Conservation (phyloP, 2,329 filamentous ascomycete genomes). For the Coniochaeta sp. region DNA sequence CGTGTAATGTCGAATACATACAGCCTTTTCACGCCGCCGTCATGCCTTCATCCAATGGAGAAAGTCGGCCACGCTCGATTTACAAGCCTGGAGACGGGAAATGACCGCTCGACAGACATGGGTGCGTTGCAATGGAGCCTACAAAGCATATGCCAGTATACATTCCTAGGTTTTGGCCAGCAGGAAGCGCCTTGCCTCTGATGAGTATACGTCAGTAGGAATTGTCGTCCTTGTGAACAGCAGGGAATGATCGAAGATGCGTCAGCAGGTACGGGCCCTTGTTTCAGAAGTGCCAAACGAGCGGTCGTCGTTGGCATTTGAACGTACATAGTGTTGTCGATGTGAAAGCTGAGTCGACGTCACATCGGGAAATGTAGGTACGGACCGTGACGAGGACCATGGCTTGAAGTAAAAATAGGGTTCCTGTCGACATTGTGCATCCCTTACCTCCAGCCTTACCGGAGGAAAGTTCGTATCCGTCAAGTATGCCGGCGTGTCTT, state of each 20-base stretch:
- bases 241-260: background rate
- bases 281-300: background rate
- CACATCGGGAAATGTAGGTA: background rate
- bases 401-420: background rate
- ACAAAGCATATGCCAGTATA: too few relatives aligned
- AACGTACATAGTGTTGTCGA: background rate
- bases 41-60: background rate
- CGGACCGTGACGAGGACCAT: background rate
- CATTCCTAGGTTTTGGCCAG: background rate
- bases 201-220: background rate
- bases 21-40: background rate
- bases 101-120: background rate
- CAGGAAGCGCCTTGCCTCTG: background rate
- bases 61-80: background rate
- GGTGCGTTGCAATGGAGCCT: background rate
- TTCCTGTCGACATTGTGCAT: background rate
- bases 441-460: background rate
- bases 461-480: background rate
- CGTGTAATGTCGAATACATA: background rate
- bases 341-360: background rate
- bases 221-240: background rate
- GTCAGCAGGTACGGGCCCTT: background rate
- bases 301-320: background rate
- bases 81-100: background rate
- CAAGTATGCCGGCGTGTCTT: background rate